A percentile compares a stretch with the other conserved stretches of the same genome.
Conservation (phyloP, 306 rosid species). For the Corylus avellana region DNA sequence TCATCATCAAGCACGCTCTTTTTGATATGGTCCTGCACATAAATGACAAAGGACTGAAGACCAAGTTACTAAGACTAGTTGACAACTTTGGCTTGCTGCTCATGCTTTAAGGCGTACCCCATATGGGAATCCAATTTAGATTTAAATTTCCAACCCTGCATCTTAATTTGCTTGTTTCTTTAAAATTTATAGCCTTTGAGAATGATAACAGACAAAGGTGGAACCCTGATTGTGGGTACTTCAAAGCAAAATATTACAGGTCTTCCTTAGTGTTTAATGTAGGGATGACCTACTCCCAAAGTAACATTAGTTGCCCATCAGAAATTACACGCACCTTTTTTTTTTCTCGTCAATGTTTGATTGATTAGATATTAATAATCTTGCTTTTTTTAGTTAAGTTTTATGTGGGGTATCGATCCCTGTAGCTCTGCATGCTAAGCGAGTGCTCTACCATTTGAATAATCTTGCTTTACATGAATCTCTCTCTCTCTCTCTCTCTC, state of each 20-base stretch:
- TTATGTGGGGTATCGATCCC: too few relatives aligned
- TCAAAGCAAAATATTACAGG: not conserved
- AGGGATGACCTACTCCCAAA: not conserved
- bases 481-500: not conserved
- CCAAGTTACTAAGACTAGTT: not conserved
- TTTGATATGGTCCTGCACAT: not conserved
- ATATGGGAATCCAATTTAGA: not conserved
- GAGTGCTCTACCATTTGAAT: too few relatives aligned
- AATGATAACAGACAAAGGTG: not conserved
- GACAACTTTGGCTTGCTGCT: slow-evolving; percentile 19
- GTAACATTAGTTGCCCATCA: not conserved
- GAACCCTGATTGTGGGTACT: not conserved
- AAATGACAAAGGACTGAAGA: not conserved
- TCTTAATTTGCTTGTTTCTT: not conserved
- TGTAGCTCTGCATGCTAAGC: too few relatives aligned
- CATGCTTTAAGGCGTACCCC: not conserved
- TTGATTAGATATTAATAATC: not conserved
- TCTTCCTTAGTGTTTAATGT: not conserved
- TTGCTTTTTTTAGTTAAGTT: not conserved
- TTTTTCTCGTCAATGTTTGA: not conserved
- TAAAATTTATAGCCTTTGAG: not conserved
- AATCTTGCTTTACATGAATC: not conserved
- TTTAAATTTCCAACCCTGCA: not conserved
- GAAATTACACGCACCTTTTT: not conserved
- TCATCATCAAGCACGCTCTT: not conserved